Conservation (phyloP, 176 grass and related monocot species). For the Oryza glaberrima region DNA sequence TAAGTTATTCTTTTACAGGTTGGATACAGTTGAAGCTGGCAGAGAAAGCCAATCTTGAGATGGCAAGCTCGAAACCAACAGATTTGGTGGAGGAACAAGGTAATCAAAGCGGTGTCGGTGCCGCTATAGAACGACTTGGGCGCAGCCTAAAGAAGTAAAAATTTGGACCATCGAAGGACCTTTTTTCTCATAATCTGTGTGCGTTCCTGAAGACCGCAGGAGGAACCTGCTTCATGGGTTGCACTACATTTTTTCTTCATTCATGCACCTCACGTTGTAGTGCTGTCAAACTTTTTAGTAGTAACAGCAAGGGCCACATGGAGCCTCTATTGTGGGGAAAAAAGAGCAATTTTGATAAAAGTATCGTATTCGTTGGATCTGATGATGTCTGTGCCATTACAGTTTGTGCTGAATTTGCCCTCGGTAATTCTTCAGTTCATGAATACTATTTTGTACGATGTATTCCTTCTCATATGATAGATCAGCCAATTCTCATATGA, state of each 20-base stretch:
- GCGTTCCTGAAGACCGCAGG: constrained; percentile 17
- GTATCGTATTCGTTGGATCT: background rate
- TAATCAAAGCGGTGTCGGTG: constrained; percentile 68
- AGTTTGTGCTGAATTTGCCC: background rate
- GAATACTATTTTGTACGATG: background rate
- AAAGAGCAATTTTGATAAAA: constrained; percentile 16
- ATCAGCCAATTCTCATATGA: no score
- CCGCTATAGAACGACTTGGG: constrained; percentile 84
- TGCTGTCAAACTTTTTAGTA: background rate
- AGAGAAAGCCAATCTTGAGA: constrained; percentile 75
- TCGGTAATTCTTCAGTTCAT: background rate
- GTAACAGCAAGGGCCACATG: background rate
- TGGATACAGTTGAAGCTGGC: constrained; percentile 95
- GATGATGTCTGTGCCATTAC: background rate
- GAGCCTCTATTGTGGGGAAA: background rate
- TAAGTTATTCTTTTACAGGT: constrained; percentile 47
- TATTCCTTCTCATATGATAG: no score
- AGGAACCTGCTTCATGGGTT: background rate
- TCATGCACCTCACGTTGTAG: background rate
- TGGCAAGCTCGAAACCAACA: constrained; percentile 49
- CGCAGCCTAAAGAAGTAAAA: constrained; percentile 72
- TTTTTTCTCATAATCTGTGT: background rate
- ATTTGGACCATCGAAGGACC: background rate
- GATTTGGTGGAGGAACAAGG: constrained; percentile 48
- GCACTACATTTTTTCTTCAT: background rate